Percentiles rank a stretch among this genome's conserved stretches.
phyloP scores from a whole-genome alignment of 495 filamentous ascomycete species.

The Achaetomiella virescens region DNA sequence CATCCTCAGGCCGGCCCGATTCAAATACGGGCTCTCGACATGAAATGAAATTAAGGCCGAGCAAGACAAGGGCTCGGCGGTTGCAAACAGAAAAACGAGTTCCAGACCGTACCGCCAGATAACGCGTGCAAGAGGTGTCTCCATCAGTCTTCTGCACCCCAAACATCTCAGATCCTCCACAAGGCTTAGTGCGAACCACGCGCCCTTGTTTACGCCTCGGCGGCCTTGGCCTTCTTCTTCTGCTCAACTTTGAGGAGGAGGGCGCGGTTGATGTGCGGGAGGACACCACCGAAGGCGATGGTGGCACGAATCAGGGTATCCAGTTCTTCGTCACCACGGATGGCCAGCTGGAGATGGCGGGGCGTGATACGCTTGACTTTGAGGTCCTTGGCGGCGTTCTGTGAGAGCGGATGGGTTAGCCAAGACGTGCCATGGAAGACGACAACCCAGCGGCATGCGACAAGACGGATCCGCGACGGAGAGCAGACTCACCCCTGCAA shows the following conservation, averaged over 20 bases:
- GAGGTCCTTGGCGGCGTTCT: slow-evolving; percentile 97
- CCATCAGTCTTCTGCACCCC: neutral
- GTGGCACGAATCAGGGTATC: slow-evolving; percentile 96
- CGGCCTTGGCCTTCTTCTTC: slow-evolving; percentile 89
- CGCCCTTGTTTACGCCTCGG: slow-evolving; percentile 42
- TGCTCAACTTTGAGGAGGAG: slow-evolving; percentile 97
- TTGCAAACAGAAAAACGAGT: slow-evolving; percentile 10
- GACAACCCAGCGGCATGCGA: neutral
- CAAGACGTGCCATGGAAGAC: neutral
- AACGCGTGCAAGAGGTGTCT: neutral
- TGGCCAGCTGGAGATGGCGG: slow-evolving; percentile 94
- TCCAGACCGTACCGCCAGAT: neutral
- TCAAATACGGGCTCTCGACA: neutral
- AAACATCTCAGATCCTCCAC: neutral
- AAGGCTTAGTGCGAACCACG: neutral
- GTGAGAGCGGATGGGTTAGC: slow-evolving; percentile 7
- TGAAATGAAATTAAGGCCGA: slow-evolving; percentile 8
- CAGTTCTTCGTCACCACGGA: slow-evolving; percentile 96
- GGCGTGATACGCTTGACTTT: slow-evolving; percentile 99
- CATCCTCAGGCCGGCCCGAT: neutral
- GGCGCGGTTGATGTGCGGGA: slow-evolving; percentile 98
- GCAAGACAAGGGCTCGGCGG: neutral
- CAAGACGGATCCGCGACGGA: too few relatives aligned
- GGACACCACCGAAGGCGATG: slow-evolving; percentile 95
- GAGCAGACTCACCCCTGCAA: slow-evolving; percentile 64